Evolutionary conservation across 352 stramenopile species (phyloP).

Genomic region (Pythium aquatile): DNA sequence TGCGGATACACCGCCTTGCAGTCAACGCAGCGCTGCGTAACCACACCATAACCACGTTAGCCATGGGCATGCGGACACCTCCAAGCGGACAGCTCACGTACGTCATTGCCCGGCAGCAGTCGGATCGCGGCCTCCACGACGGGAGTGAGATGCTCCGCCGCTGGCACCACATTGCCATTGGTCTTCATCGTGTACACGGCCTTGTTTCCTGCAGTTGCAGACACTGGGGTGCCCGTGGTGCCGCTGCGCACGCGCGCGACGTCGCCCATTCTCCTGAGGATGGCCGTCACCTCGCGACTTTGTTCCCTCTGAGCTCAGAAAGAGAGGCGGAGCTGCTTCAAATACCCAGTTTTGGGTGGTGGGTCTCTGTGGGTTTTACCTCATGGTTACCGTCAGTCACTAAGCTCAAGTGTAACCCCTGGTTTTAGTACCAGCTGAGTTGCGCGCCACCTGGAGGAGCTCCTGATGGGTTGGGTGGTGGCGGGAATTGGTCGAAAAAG

Average conservation of each 20-base stretch:
- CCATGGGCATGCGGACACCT: background rate
- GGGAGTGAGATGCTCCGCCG: slow-evolving; percentile 41
- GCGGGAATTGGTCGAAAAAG: slow-evolving; percentile 12
- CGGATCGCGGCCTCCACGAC: slow-evolving; percentile 54
- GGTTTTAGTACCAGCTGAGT: slow-evolving; percentile 4
- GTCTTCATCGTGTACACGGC: background rate
- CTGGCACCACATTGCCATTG: background rate
- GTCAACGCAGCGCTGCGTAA: slow-evolving; percentile 64
- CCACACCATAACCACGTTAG: slow-evolving; percentile 2
- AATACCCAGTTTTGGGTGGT: slow-evolving; percentile 1
- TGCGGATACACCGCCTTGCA: slow-evolving; percentile 80
- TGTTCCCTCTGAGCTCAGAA: slow-evolving; percentile 7
- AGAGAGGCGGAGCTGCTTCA: slow-evolving; percentile 5
- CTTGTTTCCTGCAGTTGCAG: background rate
- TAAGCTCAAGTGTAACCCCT: background rate
- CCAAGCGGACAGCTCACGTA: slow-evolving; percentile 27
- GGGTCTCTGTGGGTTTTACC: slow-evolving; percentile 1
- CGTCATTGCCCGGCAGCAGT: slow-evolving; percentile 72
- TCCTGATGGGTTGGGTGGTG: slow-evolving; percentile 18
- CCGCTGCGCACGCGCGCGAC: slow-evolving; percentile 4
- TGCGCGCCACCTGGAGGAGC: slow-evolving; percentile 11
- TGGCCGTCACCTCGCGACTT: background rate
- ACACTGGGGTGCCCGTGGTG: background rate
- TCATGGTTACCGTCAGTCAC: background rate
- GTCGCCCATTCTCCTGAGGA: slow-evolving; percentile 8